phyloP scores from a whole-genome alignment of 2,329 filamentous ascomycete genomes.

The Colletotrichum lindemuthianum region DNA sequence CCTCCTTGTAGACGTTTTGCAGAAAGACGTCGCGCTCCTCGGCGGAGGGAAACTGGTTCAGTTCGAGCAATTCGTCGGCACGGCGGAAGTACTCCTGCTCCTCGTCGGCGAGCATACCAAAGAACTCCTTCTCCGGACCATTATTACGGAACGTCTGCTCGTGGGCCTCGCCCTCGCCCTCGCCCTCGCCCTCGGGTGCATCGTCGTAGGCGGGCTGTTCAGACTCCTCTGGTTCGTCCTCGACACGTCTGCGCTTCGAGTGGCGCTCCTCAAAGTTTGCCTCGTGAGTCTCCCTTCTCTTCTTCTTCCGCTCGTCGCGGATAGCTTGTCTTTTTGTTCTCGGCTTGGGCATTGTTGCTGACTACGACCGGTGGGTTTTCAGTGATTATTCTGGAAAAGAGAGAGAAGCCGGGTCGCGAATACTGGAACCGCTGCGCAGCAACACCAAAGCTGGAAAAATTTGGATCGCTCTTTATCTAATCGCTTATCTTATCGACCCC shows the following conservation, averaged over 20 bases:
- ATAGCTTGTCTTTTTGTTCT: constrained; percentile 52
- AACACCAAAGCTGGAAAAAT: constrained; percentile 4
- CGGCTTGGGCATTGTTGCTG: constrained; percentile 53
- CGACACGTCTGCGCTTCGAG: constrained; percentile 38
- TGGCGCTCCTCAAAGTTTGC: constrained; percentile 32
- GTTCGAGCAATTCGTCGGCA: constrained; percentile 88
- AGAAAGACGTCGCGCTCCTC: constrained; percentile 80
- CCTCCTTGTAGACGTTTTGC: constrained; percentile 86
- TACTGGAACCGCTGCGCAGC: neutral
- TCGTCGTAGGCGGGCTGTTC: constrained; percentile 37
- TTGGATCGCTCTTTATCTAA: constrained; percentile 35
- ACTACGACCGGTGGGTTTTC: constrained; percentile 3
- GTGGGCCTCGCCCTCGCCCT: constrained; percentile 40
- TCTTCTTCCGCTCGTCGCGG: constrained; percentile 55
- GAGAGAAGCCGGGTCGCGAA: constrained; percentile 1
- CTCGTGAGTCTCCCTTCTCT: constrained; percentile 44
- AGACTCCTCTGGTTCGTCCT: constrained; percentile 38
- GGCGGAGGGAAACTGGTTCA: constrained; percentile 83
- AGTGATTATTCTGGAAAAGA: too few species aligned
- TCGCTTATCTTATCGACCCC: constrained; percentile 37
- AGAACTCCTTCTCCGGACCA: constrained; percentile 77
- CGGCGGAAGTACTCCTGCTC: constrained; percentile 96
- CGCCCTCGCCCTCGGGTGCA: constrained; percentile 36
- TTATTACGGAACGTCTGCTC: constrained; percentile 41
- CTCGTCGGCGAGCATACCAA: constrained; percentile 89